phyloP scores from a whole-genome alignment of 2,329 filamentous ascomycete genomes.

The Colletotrichum simmondsii region DNA sequence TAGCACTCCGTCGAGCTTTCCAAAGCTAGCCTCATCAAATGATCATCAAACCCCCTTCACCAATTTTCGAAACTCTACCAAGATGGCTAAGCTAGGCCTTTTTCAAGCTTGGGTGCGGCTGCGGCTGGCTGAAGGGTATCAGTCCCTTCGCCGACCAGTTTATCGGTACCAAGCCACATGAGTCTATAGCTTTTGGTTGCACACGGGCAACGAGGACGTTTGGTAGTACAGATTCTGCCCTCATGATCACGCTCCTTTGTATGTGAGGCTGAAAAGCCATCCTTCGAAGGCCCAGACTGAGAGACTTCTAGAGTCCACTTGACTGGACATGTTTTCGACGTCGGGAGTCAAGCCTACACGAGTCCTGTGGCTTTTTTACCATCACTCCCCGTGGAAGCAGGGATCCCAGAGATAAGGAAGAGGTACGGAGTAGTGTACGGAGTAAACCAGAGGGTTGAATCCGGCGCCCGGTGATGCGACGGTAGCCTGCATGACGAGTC shows the following conservation, averaged over 20 bases:
- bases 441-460: constrained; percentile 1
- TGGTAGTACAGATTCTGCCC: background rate
- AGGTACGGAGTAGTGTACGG: background rate
- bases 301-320: background rate
- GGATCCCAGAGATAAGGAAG: constrained; percentile 18
- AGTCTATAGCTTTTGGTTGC: background rate
- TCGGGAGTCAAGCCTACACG: background rate
- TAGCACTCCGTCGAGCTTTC: background rate
- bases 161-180: background rate
- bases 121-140: background rate
- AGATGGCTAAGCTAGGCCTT: background rate
- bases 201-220: background rate
- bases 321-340: background rate
- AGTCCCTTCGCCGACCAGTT: background rate
- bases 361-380: background rate
- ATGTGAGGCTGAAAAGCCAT: background rate
- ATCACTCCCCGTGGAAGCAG: background rate
- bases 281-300: background rate
- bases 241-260: background rate
- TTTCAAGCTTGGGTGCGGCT: background rate
- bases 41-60: background rate
- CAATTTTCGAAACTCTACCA: background rate
- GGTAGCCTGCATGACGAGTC: constrained; percentile 8
- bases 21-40: background rate
- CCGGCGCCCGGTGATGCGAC: constrained; percentile 18